Evolutionary conservation across 2,329 filamentous ascomycete species (phyloP).

Genomic region (Lasiodiplodia gonubiensis): DNA sequence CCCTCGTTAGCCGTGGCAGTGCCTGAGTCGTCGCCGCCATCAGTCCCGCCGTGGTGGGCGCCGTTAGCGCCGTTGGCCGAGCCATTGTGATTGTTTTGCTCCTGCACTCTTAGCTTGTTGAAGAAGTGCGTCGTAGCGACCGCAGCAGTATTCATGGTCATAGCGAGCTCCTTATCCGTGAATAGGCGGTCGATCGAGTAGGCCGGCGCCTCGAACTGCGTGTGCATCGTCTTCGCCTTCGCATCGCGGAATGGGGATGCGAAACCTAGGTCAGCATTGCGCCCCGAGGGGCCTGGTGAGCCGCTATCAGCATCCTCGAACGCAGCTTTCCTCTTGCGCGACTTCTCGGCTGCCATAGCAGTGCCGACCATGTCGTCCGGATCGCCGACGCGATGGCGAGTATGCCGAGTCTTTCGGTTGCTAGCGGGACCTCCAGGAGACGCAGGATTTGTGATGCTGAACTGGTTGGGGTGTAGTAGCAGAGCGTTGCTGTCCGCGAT

Average conservation of each 20-base stretch:
- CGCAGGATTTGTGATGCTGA: constrained; percentile 68
- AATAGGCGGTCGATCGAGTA: constrained; percentile 70
- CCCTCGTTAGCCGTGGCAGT: constrained; percentile 38
- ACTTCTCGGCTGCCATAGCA: constrained; percentile 54
- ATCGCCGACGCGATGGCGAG: constrained; percentile 63
- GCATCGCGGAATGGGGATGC: constrained; percentile 59
- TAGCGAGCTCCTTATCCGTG: constrained; percentile 69
- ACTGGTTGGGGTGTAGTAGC: constrained; percentile 69
- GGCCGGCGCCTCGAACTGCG: constrained; percentile 63
- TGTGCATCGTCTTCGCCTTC: constrained; percentile 57
- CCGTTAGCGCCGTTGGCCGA: constrained; percentile 43
- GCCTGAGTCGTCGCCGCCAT: constrained; percentile 38
- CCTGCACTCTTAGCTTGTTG: constrained; percentile 56
- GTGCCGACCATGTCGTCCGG: constrained; percentile 53
- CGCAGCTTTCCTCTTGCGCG: constrained; percentile 62
- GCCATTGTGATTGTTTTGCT: constrained; percentile 40
- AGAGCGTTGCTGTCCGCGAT: constrained; percentile 70
- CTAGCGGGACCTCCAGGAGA: constrained; percentile 66
- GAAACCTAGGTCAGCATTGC: constrained; percentile 55
- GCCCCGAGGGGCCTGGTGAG: constrained; percentile 60
- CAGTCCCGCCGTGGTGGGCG: constrained; percentile 32
- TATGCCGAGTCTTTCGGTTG: constrained; percentile 67
- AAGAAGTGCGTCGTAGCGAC: constrained; percentile 64
- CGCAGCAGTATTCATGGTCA: constrained; percentile 66
- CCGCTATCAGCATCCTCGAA: constrained; percentile 63